Conservation (phyloP, 2,329 filamentous ascomycete genomes). For the Aphanoascus verrucosus region DNA sequence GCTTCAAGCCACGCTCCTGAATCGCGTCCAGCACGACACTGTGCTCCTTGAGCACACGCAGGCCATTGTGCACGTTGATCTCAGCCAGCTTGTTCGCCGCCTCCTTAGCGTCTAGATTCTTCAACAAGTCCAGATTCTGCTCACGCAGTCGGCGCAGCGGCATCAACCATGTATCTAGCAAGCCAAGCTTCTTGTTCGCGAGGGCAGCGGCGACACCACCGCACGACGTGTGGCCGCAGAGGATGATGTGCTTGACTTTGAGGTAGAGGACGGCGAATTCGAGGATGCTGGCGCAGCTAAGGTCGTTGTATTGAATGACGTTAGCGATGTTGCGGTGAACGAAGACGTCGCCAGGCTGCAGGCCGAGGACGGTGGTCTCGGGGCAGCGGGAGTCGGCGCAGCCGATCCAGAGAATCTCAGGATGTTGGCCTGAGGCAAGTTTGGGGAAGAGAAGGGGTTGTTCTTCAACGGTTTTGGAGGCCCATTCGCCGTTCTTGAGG, state of each 20-base stretch:
- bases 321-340: slow-evolving; percentile 88
- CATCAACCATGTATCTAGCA: slow-evolving; percentile 52
- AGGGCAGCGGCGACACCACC: slow-evolving; percentile 48
- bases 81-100: slow-evolving; percentile 57
- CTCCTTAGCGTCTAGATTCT: slow-evolving; percentile 38
- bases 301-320: slow-evolving; percentile 62
- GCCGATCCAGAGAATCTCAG: slow-evolving; percentile 64
- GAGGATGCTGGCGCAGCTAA: slow-evolving; percentile 64
- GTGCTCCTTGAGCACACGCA: slow-evolving; percentile 59
- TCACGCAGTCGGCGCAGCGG: slow-evolving; percentile 46
- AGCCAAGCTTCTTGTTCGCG: slow-evolving; percentile 47
- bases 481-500: slow-evolving; percentile 61
- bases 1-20: slow-evolving; percentile 55
- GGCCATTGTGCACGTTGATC: slow-evolving; percentile 61
- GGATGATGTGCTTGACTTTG: slow-evolving; percentile 53
- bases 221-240: slow-evolving; percentile 52
- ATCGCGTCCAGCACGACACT: slow-evolving; percentile 59
- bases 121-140: slow-evolving; percentile 43
- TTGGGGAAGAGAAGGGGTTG: slow-evolving; percentile 62
- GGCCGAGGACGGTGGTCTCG: slow-evolving; percentile 67
- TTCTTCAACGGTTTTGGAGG: slow-evolving; percentile 51
- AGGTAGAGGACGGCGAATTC: slow-evolving; percentile 67
- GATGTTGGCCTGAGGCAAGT: slow-evolving; percentile 55
- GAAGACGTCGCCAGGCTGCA: slow-evolving; percentile 75
- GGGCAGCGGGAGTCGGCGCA: slow-evolving; percentile 79